Evolutionary conservation across 139 green algal genomes (phyloP).

Genomic region (Chlorella sorokiniana): DNA sequence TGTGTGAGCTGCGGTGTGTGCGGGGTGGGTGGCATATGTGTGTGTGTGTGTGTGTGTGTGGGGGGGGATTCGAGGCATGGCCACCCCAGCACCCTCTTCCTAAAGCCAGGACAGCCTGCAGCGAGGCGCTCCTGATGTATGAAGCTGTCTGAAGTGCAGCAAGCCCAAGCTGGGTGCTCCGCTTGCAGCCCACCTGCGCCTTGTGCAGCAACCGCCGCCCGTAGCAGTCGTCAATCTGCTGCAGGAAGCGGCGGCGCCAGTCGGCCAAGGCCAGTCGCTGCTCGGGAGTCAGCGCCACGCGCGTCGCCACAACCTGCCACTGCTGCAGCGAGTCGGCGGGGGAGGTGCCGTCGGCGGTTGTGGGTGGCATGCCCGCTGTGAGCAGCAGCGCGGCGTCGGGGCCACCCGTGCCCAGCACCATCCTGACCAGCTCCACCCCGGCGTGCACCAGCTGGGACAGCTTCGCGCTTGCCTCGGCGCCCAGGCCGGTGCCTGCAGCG

Average conservation of each 20-base stretch:
- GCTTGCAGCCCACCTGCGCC: not conserved
- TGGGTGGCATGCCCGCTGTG: not conserved
- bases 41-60: no score
- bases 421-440: conserved; percentile 18
- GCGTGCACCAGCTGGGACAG: conserved; percentile 19
- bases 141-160: no score
- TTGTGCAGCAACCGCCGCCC: conserved; percentile 30
- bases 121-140: no score
- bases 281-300: not conserved
- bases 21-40: no score
- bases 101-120: no score
- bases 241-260: conserved; percentile 31
- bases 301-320: conserved; percentile 21
- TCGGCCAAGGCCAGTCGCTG: conserved; percentile 11
- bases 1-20: conserved; percentile 9
- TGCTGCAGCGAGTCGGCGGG: conserved; percentile 14
- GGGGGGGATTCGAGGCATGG: no score
- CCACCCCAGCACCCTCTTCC: no score
- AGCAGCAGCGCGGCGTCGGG: conserved; percentile 15
- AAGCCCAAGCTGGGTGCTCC: no score
- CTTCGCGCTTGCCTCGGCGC: not conserved
- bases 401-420: conserved; percentile 26
- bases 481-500: not conserved
- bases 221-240: conserved; percentile 29
- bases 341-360: not conserved